These are phyloP conservation scores for Clarireedia homoeocarpa DNA, from an alignment of 2,329 filamentous ascomycete genomes.

Conservation along the genomic window DNA sequence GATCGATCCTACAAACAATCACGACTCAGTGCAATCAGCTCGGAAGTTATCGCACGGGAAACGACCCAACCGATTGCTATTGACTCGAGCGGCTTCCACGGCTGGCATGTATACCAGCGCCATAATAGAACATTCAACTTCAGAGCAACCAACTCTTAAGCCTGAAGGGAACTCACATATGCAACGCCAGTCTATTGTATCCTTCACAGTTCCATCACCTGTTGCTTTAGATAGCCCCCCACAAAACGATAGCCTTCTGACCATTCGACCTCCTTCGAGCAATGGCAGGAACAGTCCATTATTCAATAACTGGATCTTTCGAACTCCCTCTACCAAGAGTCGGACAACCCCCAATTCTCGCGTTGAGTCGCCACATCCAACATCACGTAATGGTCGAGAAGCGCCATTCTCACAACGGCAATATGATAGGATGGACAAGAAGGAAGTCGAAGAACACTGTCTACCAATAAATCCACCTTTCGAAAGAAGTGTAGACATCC, in stretches of 20 bases:
- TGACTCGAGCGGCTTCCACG: background rate
- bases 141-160: background rate
- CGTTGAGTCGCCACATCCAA: background rate
- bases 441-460: background rate
- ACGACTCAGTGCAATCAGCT: background rate
- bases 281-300: background rate
- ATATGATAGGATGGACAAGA: background rate
- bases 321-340: background rate
- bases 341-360: background rate
- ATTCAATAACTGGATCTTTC: background rate
- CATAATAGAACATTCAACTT: background rate
- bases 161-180: background rate
- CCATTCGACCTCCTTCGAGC: background rate
- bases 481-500: slow-evolving; percentile 13
- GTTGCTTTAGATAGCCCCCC: background rate
- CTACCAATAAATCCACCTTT: slow-evolving; percentile 5
- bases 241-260: background rate
- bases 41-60: background rate
- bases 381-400: background rate
- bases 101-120: background rate
- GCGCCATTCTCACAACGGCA: background rate
- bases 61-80: background rate
- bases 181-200: slow-evolving; percentile 1
- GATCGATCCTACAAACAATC: background rate
- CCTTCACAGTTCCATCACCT: background rate